phyloP scores from a whole-genome alignment of 1,284 basidiomycete genomes.

The Volvariella surrecta region DNA sequence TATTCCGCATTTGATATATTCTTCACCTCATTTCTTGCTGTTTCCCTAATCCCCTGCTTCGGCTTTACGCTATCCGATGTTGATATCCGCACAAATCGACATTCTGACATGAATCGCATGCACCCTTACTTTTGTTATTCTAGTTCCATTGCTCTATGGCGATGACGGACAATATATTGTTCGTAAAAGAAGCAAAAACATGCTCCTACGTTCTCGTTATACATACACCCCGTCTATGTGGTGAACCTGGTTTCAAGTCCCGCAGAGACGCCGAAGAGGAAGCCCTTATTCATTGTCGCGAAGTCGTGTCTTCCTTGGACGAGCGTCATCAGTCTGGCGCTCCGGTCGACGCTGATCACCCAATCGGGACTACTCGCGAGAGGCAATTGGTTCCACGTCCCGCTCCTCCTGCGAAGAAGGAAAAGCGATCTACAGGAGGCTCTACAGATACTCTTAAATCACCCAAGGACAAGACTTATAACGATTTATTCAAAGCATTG shows the following conservation, averaged over 20 bases:
- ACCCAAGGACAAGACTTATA: slow-evolving; percentile 16
- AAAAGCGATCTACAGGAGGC: slow-evolving; percentile 5
- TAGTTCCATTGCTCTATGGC: slow-evolving; percentile 95
- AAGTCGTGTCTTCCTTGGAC: slow-evolving; percentile 43
- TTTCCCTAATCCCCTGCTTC: slow-evolving; percentile 11
- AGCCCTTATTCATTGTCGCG: slow-evolving; percentile 64
- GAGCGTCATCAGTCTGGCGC: not conserved
- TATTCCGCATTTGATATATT: slow-evolving; percentile 10
- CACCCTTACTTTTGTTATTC: slow-evolving; percentile 2
- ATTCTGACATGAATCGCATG: not conserved
- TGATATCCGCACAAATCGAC: slow-evolving; percentile 1
- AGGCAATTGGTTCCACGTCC: slow-evolving; percentile 43
- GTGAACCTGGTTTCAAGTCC: slow-evolving; percentile 84
- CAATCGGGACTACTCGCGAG: slow-evolving; percentile 17
- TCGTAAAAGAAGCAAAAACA: slow-evolving; percentile 87
- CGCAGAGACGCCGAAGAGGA: slow-evolving; percentile 58
- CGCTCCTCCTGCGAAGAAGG: slow-evolving; percentile 16
- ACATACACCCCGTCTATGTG: slow-evolving; percentile 87
- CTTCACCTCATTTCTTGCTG: slow-evolving; percentile 12
- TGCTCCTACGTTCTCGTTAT: slow-evolving; percentile 90
- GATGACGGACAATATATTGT: slow-evolving; percentile 76
- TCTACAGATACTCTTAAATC: slow-evolving; percentile 7
- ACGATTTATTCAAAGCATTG: slow-evolving; percentile 27
- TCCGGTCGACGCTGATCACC: slow-evolving; percentile 3
- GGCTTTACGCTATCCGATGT: slow-evolving; percentile 4